Conservation (phyloP, 495 filamentous ascomycete genomes). For the Cercophora scortea region DNA sequence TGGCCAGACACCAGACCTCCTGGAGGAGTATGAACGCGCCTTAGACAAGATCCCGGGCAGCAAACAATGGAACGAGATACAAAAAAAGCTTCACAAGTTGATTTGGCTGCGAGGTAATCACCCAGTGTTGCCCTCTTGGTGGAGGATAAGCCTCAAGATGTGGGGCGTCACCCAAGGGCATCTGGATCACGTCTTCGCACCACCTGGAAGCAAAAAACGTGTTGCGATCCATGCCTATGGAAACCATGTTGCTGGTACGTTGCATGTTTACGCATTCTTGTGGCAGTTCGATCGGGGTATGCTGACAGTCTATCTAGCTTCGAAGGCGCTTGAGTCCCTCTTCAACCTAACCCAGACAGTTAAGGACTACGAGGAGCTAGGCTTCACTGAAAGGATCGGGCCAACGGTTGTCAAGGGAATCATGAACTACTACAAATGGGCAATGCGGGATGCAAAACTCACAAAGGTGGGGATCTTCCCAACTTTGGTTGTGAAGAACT, state of each 20-base stretch:
- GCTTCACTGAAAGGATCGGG: slow-evolving; percentile 9
- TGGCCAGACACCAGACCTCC: slow-evolving; percentile 6
- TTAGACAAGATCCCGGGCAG: slow-evolving; percentile 14
- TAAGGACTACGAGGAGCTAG: slow-evolving; percentile 20
- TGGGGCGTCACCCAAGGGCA: slow-evolving; percentile 20
- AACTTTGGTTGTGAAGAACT: slow-evolving; percentile 12
- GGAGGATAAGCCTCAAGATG: slow-evolving; percentile 20
- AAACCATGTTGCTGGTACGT: slow-evolving; percentile 19
- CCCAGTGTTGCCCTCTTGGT: slow-evolving; percentile 24
- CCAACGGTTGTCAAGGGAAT: slow-evolving; percentile 13
- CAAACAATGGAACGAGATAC: slow-evolving; percentile 19
- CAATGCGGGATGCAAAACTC: slow-evolving; percentile 14
- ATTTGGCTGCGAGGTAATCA: slow-evolving; percentile 22
- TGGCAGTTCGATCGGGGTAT: not conserved
- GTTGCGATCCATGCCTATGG: slow-evolving; percentile 17
- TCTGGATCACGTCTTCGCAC: slow-evolving; percentile 18
- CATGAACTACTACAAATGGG: slow-evolving; percentile 18
- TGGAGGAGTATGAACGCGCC: slow-evolving; percentile 11
- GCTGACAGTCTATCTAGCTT: slow-evolving; percentile 11
- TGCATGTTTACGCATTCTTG: too few species aligned
- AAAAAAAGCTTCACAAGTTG: slow-evolving; percentile 20
- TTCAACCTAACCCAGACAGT: slow-evolving; percentile 22
- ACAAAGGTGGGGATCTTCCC: slow-evolving; percentile 3
- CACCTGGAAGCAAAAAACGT: slow-evolving; percentile 14
- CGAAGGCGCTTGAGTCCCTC: slow-evolving; percentile 21